Percentiles rank a stretch among this genome's conserved stretches.
Evolutionary conservation across 176 grass and related monocot species (phyloP).

Genomic region (Poa annua): DNA sequence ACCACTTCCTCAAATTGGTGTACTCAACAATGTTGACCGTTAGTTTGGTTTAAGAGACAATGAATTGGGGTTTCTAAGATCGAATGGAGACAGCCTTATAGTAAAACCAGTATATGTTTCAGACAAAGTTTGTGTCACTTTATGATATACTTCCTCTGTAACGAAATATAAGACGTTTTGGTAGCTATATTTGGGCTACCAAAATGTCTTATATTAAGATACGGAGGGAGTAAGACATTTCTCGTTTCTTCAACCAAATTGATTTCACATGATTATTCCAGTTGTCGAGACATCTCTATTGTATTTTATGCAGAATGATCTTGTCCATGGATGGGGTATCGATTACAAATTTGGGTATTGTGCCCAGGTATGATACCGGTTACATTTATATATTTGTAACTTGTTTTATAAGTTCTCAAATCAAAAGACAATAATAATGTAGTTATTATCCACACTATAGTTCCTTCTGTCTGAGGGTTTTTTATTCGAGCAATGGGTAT

Average conservation of each 20-base stretch:
- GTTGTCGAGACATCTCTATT: constrained; percentile 30
- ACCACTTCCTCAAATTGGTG: not conserved
- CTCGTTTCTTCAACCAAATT: not conserved
- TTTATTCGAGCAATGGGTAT: not conserved
- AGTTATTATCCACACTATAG: not conserved
- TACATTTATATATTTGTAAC: constrained; percentile 13
- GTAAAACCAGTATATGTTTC: constrained; percentile 8
- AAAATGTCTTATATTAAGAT: too few relatives aligned
- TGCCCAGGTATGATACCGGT: constrained; percentile 66
- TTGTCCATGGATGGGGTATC: constrained; percentile 89
- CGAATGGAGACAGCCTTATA: not conserved
- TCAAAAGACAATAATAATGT: not conserved
- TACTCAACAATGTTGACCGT: too few relatives aligned
- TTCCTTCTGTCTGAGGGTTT: not conserved
- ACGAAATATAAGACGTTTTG: too few relatives aligned
- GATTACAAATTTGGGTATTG: constrained; percentile 98
- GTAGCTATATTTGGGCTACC: too few relatives aligned
- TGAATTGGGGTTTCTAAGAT: not conserved
- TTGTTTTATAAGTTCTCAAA: constrained; percentile 26
- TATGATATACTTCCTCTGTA: not conserved
- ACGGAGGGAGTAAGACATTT: not conserved
- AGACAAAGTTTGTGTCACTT: not conserved
- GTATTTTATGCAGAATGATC: constrained; percentile 71
- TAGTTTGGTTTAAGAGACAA: too few relatives aligned
- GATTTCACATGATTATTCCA: constrained; percentile 26